Evolutionary conservation across 163 green algal genomes (phyloP).

Genomic region (Prototheca cutis): DNA sequence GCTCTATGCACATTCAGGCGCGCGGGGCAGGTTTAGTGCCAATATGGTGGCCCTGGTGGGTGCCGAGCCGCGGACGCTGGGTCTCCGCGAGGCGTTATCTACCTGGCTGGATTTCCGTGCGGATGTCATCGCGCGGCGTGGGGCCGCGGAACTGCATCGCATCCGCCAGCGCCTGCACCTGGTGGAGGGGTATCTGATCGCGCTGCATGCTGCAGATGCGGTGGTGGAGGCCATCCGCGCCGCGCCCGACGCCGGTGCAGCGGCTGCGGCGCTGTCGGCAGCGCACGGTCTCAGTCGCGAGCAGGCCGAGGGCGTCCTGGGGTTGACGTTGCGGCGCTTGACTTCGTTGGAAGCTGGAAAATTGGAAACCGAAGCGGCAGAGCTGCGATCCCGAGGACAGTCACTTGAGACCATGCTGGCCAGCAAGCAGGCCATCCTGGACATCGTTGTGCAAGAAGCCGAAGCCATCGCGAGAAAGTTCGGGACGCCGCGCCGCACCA

Average conservation of each 20-base stretch:
- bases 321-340: constrained; percentile 74
- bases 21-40: constrained; percentile 61
- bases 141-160: constrained; percentile 33
- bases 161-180: constrained; percentile 51
- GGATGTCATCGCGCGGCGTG: constrained; percentile 46
- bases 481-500: constrained; percentile 43
- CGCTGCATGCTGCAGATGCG: constrained; percentile 40
- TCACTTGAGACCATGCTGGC: constrained; percentile 42
- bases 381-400: constrained; percentile 36
- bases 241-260: constrained; percentile 47
- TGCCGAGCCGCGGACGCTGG: constrained; percentile 48
- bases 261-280: constrained; percentile 28
- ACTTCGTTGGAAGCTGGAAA: constrained; percentile 68
- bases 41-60: constrained; percentile 75
- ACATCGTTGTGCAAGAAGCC: constrained; percentile 53
- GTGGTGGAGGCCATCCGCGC: constrained; percentile 50
- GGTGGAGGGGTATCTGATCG: constrained; percentile 59
- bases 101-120: constrained; percentile 80
- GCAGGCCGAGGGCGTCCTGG: constrained; percentile 74
- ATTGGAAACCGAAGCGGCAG: constrained; percentile 51
- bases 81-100: constrained; percentile 59
- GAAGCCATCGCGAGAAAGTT: constrained; percentile 45
- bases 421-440: constrained; percentile 34
- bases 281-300: constrained; percentile 29
- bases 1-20: constrained; percentile 70